Conservation (phyloP, 768 basidiomycete genomes). For the Psilocybe subaeruginosa region DNA sequence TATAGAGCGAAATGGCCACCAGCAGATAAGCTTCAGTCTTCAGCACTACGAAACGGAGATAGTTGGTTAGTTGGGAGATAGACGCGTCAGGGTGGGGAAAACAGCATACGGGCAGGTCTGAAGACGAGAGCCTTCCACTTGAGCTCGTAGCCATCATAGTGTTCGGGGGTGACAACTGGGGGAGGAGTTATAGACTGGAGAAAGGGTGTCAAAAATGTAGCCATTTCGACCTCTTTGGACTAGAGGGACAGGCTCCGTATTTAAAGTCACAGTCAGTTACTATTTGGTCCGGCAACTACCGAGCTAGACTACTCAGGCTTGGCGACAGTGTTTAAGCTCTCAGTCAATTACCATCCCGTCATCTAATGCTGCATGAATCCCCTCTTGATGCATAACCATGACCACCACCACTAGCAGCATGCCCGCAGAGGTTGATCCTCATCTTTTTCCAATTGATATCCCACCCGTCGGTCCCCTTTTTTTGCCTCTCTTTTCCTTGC, state of each 20-base stretch:
- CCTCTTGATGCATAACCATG: conserved; percentile 11
- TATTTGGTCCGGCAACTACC: conserved; percentile 14
- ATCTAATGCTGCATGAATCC: neutral
- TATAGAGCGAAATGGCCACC: conserved; percentile 54
- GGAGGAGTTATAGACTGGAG: conserved; percentile 56
- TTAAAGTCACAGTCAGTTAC: neutral
- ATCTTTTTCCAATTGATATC: conserved; percentile 19
- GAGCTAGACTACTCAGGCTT: neutral
- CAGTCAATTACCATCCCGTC: neutral
- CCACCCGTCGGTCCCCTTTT: conserved; percentile 16
- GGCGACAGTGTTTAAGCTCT: neutral
- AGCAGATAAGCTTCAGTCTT: conserved; percentile 65
- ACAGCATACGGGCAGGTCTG: conserved; percentile 70
- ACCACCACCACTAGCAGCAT: conserved; percentile 13
- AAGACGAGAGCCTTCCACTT: conserved; percentile 79
- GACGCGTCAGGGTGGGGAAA: neutral
- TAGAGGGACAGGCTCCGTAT: neutral
- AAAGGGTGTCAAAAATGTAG: conserved; percentile 34
- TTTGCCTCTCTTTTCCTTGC: conserved; percentile 7
- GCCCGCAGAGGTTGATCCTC: conserved; percentile 17
- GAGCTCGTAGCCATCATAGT: conserved; percentile 79
- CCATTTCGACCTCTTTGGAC: conserved; percentile 14
- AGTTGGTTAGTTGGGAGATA: neutral
- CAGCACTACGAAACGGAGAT: conserved; percentile 48
- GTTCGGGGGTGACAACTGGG: conserved; percentile 49